These are phyloP conservation scores for Arthrinium puccinioides DNA, from an alignment of 2,329 filamentous ascomycete species.

Conservation along the genomic window DNA sequence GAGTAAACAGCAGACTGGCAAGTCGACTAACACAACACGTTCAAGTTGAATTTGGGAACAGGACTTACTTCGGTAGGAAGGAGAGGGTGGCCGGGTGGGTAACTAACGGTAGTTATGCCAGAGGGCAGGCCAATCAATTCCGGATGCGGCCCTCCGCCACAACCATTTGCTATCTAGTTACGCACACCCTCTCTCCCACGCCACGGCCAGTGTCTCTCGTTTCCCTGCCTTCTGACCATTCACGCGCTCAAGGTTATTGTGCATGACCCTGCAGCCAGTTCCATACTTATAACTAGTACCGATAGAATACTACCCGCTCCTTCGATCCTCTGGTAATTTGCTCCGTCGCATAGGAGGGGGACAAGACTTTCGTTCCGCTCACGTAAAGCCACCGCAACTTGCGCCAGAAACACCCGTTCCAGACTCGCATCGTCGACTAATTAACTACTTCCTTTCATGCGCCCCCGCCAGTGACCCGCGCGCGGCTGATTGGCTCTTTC, in stretches of 20 bases:
- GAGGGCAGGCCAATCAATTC: constrained; percentile 5
- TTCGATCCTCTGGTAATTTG: not conserved
- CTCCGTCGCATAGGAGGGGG: constrained; percentile 1
- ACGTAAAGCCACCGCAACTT: too few species aligned
- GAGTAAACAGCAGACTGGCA: too few species aligned
- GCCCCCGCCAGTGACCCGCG: too few species aligned
- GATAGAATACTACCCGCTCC: constrained; percentile 6
- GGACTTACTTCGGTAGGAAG: too few species aligned
- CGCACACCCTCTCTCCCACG: constrained; percentile 7
- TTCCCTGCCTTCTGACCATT: constrained; percentile 5
- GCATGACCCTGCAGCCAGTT: constrained; percentile 9
- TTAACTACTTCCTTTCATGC: too few species aligned
- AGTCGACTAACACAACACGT: too few species aligned
- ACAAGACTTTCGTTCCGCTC: too few species aligned
- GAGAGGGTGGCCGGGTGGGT: not conserved
- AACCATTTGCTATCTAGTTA: constrained; percentile 6
- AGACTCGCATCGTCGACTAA: too few species aligned
- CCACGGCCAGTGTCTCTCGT: constrained; percentile 2
- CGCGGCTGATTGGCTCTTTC: too few species aligned
- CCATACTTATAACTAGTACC: constrained; percentile 8
- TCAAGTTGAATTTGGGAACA: too few species aligned
- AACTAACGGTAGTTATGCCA: constrained; percentile 1
- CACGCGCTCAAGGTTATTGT: constrained; percentile 7
- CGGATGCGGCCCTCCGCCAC: constrained; percentile 5
- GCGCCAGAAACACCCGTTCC: too few species aligned